Conservation (phyloP, 1,284 basidiomycete genomes). For the Coriolopsis trogii region DNA sequence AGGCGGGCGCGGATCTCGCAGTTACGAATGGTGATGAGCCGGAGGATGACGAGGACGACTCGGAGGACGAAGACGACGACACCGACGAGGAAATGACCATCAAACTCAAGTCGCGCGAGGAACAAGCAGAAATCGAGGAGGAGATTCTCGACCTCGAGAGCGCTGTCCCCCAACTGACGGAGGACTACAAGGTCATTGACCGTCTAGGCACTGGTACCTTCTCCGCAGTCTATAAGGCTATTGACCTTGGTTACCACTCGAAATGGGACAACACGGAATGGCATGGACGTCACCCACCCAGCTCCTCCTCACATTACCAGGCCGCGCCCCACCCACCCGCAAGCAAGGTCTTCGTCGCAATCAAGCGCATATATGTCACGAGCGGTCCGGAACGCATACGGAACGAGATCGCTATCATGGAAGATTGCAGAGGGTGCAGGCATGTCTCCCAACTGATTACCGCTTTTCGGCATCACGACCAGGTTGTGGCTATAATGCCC, state of each 20-base stretch:
- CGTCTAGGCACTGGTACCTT: constrained; percentile 97
- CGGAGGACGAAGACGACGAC: constrained; percentile 42
- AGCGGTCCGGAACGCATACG: constrained; percentile 91
- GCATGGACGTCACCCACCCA: constrained; percentile 66
- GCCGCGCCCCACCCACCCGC: constrained; percentile 43
- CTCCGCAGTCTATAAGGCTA: constrained; percentile 97
- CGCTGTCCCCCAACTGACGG: constrained; percentile 62
- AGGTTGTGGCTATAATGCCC: constrained; percentile 94
- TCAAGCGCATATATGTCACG: constrained; percentile 98
- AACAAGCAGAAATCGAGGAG: constrained; percentile 72
- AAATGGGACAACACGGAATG: constrained; percentile 86
- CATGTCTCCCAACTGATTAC: constrained; percentile 93
- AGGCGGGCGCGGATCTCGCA: background rate
- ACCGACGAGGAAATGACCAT: constrained; percentile 64
- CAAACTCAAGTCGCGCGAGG: constrained; percentile 60
- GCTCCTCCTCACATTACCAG: constrained; percentile 65
- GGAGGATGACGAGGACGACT: constrained; percentile 33
- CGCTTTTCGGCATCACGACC: constrained; percentile 90
- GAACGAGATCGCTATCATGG: constrained; percentile 95
- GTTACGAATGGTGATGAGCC: constrained; percentile 13
- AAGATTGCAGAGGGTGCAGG: constrained; percentile 79
- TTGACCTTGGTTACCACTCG: constrained; percentile 77
- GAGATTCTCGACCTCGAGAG: constrained; percentile 73
- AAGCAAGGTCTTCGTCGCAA: constrained; percentile 80
- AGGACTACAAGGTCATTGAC: constrained; percentile 87